A percentile compares a stretch with the other conserved stretches of the same genome.
Conservation (phyloP, 257 asterid species). For the Przewalskia tangutica region DNA sequence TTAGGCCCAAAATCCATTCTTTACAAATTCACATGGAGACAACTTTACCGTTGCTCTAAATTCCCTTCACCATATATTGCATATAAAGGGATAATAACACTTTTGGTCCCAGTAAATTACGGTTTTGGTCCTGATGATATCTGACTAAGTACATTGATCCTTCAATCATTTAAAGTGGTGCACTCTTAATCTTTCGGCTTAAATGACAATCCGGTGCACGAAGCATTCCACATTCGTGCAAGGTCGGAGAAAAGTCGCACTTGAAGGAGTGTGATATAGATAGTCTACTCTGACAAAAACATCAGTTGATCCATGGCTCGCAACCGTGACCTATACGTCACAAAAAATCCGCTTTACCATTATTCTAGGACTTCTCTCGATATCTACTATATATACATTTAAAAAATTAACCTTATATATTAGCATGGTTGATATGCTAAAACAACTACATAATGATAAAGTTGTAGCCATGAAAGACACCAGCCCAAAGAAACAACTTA, state of each 20-base stretch:
- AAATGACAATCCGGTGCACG: background rate
- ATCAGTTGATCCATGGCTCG: background rate
- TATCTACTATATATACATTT: background rate
- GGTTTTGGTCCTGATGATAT: too few relatives aligned
- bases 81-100: too few relatives aligned
- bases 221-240: background rate
- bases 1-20: too few relatives aligned
- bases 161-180: too few relatives aligned
- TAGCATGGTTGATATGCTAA: background rate
- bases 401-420: background rate
- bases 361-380: background rate
- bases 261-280: accelerated
- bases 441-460: background rate
- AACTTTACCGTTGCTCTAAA: too few relatives aligned
- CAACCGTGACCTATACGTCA: too few relatives aligned
- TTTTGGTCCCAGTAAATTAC: too few relatives aligned
- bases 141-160: too few relatives aligned
- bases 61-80: too few relatives aligned
- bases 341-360: background rate
- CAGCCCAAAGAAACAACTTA: background rate
- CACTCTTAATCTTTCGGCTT: too few relatives aligned
- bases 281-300: background rate
- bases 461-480: background rate
- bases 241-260: background rate
- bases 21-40: too few relatives aligned